These are phyloP conservation scores for Alternaria conjuncta DNA, from an alignment of 2,329 filamentous ascomycete genomes.

Conservation along the genomic window DNA sequence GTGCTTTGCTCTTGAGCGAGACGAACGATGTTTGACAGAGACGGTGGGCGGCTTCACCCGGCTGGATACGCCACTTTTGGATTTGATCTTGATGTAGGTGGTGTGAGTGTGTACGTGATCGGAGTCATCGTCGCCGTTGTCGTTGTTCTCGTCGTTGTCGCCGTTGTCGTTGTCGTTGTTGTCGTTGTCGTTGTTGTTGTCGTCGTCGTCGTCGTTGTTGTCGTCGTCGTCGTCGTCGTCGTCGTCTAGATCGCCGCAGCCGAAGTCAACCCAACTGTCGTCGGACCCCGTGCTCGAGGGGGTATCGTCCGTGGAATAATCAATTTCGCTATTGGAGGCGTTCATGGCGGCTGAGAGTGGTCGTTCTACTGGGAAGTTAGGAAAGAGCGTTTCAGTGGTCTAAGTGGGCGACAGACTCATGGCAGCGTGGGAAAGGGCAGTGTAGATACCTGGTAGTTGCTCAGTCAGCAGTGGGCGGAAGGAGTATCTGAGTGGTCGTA, in stretches of 20 bases:
- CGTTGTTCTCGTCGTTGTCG: too few relatives aligned
- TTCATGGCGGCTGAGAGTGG: neutral
- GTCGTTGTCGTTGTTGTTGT: too few relatives aligned
- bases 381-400: neutral
- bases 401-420: neutral
- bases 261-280: neutral
- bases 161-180: too few relatives aligned
- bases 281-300: neutral
- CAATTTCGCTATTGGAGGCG: neutral
- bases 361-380: neutral
- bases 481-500: neutral
- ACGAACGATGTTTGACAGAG: neutral
- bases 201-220: too few relatives aligned
- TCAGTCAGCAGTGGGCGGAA: fast-evolving
- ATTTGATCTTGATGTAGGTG: neutral
- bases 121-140: too few relatives aligned
- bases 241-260: neutral
- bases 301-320: neutral
- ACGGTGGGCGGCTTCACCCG: neutral
- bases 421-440: neutral
- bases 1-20: neutral
- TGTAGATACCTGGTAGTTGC: neutral
- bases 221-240: neutral
- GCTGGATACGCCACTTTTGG: neutral
- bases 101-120: neutral